Conservation (phyloP, 2,329 filamentous ascomycete species). For the Penicillium sp. region DNA sequence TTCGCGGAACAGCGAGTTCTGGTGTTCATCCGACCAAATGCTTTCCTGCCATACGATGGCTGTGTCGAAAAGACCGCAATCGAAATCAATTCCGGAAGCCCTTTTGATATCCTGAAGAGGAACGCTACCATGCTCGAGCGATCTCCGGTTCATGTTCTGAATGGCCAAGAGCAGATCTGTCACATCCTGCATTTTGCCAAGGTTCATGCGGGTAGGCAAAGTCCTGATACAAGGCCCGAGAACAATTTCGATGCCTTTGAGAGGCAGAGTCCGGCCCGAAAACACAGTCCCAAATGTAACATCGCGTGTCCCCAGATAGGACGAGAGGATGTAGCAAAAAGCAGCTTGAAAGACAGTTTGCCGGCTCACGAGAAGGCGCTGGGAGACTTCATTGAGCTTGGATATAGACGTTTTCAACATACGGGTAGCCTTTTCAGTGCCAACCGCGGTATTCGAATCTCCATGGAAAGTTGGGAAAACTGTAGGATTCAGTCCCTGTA, state of each 20-base stretch:
- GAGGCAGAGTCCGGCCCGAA: slow-evolving; percentile 72
- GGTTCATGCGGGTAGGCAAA: slow-evolving; percentile 65
- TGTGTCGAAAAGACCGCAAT: slow-evolving; percentile 64
- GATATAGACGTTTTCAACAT: slow-evolving; percentile 36
- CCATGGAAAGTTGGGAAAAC: slow-evolving; percentile 59
- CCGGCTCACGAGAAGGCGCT: slow-evolving; percentile 51
- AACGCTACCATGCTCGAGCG: slow-evolving; percentile 61
- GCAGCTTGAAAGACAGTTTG: slow-evolving; percentile 75
- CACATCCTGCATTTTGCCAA: slow-evolving; percentile 51
- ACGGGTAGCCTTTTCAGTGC: slow-evolving; percentile 28
- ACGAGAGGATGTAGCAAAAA: slow-evolving; percentile 61
- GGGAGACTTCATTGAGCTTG: slow-evolving; percentile 38
- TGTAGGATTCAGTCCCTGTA: slow-evolving; percentile 55
- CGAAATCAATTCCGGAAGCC: slow-evolving; percentile 52
- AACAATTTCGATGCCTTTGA: slow-evolving; percentile 66
- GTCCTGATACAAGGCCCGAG: slow-evolving; percentile 77
- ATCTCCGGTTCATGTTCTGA: slow-evolving; percentile 62
- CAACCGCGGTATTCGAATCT: slow-evolving; percentile 23
- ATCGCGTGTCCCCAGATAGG: slow-evolving; percentile 62
- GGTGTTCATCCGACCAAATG: slow-evolving; percentile 40
- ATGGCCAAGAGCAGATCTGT: slow-evolving; percentile 61
- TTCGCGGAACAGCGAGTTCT: slow-evolving; percentile 50
- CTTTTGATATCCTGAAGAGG: slow-evolving; percentile 68
- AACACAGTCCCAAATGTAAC: slow-evolving; percentile 73
- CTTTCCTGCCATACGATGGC: slow-evolving; percentile 84